These are phyloP conservation scores for Vickermania ingenoplastis DNA, from an alignment of 208 protist species.

Conservation along the genomic window DNA sequence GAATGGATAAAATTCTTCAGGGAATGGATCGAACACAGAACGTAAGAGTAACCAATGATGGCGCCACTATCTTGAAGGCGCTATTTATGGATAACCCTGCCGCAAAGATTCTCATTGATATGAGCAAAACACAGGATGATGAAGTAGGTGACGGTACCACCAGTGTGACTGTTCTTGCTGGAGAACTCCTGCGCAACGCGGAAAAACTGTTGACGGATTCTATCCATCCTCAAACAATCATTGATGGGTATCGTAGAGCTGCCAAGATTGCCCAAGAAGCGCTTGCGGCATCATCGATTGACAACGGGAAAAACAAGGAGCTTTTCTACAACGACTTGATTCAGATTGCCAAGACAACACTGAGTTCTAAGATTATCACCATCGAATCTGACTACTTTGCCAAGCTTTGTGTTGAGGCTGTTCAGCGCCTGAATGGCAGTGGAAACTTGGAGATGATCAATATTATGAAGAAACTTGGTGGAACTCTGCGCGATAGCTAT, in stretches of 20 bases:
- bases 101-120: conserved; percentile 98
- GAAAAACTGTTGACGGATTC: conserved; percentile 96
- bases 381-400: conserved; percentile 98
- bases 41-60: conserved; percentile 99
- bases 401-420: conserved; percentile 97
- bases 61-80: conserved; percentile 99
- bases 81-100: conserved; percentile 98
- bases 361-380: conserved; percentile 98
- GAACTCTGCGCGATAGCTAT: conserved; percentile 96
- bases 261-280: conserved; percentile 73
- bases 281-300: conserved; percentile 59
- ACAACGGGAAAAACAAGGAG: conserved; percentile 79
- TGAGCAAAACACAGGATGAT: conserved; percentile 98
- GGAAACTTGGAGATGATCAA: conserved; percentile 98
- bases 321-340: conserved; percentile 96
- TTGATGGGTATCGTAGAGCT: conserved; percentile 90
- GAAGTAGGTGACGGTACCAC: conserved; percentile 99
- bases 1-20: conserved; percentile 98
- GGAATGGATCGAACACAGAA: conserved; percentile 62
- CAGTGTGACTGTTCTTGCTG: conserved; percentile 97
- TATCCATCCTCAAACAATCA: conserved; percentile 99
- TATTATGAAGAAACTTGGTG: conserved; percentile 99
- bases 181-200: conserved; percentile 98
- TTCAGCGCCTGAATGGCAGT: conserved; percentile 93
- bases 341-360: conserved; percentile 98